Percentiles rank a stretch among this genome's conserved stretches.
Evolutionary conservation across 2,329 filamentous ascomycete species (phyloP).

Genomic region (Sphaerulina vaccinii): DNA sequence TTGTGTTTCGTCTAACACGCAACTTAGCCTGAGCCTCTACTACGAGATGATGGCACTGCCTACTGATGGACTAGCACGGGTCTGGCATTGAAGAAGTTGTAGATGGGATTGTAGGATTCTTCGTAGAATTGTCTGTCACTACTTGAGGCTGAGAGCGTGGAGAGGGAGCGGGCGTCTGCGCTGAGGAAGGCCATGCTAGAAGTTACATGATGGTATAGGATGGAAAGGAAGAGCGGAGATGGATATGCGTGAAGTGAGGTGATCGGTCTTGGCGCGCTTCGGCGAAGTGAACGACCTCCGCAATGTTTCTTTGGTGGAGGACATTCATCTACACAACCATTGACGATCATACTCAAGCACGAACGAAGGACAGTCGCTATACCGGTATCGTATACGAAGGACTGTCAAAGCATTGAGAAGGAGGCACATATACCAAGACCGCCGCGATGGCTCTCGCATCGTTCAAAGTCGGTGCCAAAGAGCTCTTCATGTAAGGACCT

Average conservation of each 20-base stretch:
- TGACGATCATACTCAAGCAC: no score
- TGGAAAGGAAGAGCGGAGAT: no score
- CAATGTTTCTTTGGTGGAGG: no score
- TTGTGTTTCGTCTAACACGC: slow-evolving; percentile 41
- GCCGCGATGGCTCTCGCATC: slow-evolving; percentile 20
- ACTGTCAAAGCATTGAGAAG: neutral
- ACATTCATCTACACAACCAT: no score
- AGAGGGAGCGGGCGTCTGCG: slow-evolving; percentile 3
- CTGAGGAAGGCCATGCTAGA: neutral
- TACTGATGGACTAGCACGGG: slow-evolving; percentile 54
- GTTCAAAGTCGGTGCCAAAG: slow-evolving; percentile 37
- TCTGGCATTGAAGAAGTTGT: slow-evolving; percentile 49
- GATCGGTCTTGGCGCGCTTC: no score
- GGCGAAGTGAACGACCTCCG: no score
- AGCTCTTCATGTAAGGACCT: slow-evolving; percentile 39
- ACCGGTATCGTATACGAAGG: neutral
- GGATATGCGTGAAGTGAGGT: no score
- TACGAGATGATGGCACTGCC: slow-evolving; percentile 19
- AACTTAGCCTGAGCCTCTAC: neutral
- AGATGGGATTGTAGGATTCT: slow-evolving; percentile 51
- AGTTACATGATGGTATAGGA: neutral
- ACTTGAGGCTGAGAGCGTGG: slow-evolving; percentile 17
- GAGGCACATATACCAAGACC: neutral
- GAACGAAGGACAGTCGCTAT: neutral
- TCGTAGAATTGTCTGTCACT: slow-evolving; percentile 32